Evolutionary conservation across 129 eudicot species (phyloP).

Genomic region (Flaveria ramosissima): DNA sequence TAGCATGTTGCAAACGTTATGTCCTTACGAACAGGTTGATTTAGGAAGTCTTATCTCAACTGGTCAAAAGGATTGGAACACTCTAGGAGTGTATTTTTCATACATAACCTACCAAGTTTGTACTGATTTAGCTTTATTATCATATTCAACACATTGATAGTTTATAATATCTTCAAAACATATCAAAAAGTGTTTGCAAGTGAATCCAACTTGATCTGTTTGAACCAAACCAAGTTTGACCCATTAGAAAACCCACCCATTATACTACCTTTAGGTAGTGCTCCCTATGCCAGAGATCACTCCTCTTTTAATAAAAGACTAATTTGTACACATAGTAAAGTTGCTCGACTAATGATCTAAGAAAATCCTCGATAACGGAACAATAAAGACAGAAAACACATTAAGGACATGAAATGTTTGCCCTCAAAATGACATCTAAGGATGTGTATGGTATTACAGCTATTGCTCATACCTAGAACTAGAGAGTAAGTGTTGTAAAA

Average conservation of each 20-base stretch:
- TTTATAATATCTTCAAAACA: background rate
- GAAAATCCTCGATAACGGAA: background rate
- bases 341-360: background rate
- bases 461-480: too few species aligned
- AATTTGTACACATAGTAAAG: background rate
- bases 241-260: background rate
- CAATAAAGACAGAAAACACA: too few species aligned
- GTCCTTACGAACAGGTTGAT: background rate
- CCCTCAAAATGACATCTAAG: too few species aligned
- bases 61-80: background rate
- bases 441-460: too few species aligned
- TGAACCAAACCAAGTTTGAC: background rate
- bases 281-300: background rate
- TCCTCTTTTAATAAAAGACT: constrained; percentile 12
- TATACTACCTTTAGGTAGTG: background rate
- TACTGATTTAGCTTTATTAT: background rate
- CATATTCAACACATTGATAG: background rate
- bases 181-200: background rate
- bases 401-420: too few species aligned
- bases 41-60: background rate
- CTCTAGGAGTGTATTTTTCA: background rate
- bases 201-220: background rate
- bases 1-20: background rate
- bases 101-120: background rate
- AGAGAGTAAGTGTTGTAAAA: too few species aligned